A percentile compares a stretch with the other conserved stretches of the same genome.
phyloP scores from a whole-genome alignment of 352 stramenopile genomes.

The Pilasporangium apinafurcum region DNA sequence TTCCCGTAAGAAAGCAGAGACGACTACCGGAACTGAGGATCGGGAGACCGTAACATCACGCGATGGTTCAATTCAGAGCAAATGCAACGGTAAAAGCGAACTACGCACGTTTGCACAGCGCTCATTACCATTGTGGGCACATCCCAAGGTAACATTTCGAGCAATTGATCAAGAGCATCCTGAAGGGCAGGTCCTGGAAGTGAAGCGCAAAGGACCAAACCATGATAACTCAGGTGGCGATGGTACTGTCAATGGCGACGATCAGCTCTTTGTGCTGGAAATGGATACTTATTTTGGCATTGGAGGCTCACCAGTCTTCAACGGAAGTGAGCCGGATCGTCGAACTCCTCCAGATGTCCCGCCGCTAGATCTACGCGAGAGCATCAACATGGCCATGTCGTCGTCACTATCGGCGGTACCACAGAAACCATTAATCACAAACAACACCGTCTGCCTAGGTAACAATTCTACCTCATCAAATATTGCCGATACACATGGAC shows the following conservation, averaged over 20 bases:
- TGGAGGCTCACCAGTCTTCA: constrained; percentile 70
- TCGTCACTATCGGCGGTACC: constrained; percentile 43
- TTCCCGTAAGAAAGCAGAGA: constrained; percentile 20
- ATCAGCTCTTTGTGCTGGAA: constrained; percentile 79
- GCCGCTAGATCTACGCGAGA: constrained; percentile 53
- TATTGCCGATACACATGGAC: too few species aligned
- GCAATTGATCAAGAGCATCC: constrained; percentile 44
- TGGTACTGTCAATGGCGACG: constrained; percentile 37
- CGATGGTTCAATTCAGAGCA: constrained; percentile 5
- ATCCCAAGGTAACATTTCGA: constrained; percentile 69
- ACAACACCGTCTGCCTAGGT: constrained; percentile 1
- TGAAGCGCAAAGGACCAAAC: constrained; percentile 70
- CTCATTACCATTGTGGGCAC: constrained; percentile 64
- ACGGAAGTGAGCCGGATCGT: constrained; percentile 29
- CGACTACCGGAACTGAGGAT: constrained; percentile 5
- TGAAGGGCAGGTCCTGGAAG: constrained; percentile 47
- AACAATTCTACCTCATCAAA: too few species aligned
- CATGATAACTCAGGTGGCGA: constrained; percentile 16
- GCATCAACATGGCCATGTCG: constrained; percentile 78
- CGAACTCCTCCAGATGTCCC: constrained; percentile 33
- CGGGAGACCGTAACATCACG: constrained; percentile 1
- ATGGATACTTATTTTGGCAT: constrained; percentile 86
- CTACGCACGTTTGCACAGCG: constrained; percentile 59
- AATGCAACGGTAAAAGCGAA: constrained; percentile 41
- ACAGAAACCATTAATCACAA: constrained; percentile 7